phyloP scores from a whole-genome alignment of 108 stramenopile genomes.

The Stephanodiscus minutulus region DNA sequence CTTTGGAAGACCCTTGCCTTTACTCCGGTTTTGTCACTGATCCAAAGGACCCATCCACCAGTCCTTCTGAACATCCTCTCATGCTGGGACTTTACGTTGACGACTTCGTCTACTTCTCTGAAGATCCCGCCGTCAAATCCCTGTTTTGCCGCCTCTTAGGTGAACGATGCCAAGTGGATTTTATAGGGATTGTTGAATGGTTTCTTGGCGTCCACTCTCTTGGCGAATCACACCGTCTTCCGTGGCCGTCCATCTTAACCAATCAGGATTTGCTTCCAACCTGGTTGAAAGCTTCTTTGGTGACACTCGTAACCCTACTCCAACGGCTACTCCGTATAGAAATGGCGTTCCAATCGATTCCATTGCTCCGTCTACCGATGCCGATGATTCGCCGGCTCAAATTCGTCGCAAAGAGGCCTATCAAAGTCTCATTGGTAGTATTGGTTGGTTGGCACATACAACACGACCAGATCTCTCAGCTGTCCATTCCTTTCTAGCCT shows the following conservation, averaged over 20 bases:
- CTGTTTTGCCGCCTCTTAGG: neutral
- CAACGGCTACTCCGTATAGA: constrained; percentile 33
- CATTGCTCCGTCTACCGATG: neutral
- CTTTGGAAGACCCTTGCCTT: constrained; percentile 11
- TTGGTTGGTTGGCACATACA: constrained; percentile 22
- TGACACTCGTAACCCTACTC: constrained; percentile 4
- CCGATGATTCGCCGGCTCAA: constrained; percentile 8
- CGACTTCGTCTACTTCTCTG: constrained; percentile 30
- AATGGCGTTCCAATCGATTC: constrained; percentile 31
- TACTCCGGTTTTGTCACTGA: neutral
- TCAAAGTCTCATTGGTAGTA: constrained; percentile 28
- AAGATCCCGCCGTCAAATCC: constrained; percentile 5
- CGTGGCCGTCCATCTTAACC: constrained; percentile 30
- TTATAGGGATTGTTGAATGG: constrained; percentile 30
- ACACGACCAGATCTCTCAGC: constrained; percentile 20
- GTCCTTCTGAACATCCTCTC: constrained; percentile 5
- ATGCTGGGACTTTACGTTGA: constrained; percentile 27
- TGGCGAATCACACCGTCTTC: constrained; percentile 7
- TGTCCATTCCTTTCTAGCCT: constrained; percentile 13
- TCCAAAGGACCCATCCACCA: neutral
- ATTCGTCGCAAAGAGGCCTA: constrained; percentile 15
- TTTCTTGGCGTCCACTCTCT: constrained; percentile 28
- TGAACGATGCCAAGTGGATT: constrained; percentile 7
- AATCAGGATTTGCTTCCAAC: constrained; percentile 28
- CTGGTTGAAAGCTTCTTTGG: constrained; percentile 17